Percentiles rank a stretch among this genome's conserved stretches.
Conservation (phyloP, 768 basidiomycete species). For the Boletellus emodensis region DNA sequence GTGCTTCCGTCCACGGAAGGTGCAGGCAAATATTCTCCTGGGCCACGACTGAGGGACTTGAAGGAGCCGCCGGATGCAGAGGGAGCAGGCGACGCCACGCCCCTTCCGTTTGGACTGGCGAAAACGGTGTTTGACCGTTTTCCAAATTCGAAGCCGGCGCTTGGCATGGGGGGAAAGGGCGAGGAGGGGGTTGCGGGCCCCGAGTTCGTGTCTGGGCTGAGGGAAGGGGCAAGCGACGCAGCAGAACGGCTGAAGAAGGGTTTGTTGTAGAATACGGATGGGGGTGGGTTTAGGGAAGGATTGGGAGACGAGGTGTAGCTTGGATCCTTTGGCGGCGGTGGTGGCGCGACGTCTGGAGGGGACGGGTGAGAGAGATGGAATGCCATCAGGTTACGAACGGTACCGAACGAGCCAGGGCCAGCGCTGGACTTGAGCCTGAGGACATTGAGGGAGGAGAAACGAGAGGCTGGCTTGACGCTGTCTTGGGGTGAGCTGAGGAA, state of each 20-base stretch:
- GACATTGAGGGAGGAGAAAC: constrained; percentile 40
- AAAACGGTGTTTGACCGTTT: not conserved
- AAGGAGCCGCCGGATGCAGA: constrained; percentile 19
- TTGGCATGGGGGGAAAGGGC: constrained; percentile 3
- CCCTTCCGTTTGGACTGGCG: constrained; percentile 6
- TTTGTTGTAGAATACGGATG: constrained; percentile 22
- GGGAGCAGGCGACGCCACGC: constrained; percentile 14
- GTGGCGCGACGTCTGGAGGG: constrained; percentile 27
- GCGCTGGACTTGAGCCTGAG: constrained; percentile 36
- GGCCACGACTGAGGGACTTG: constrained; percentile 10
- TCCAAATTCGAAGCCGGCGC: not conserved
- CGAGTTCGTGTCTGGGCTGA: constrained; percentile 16
- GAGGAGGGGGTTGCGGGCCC: constrained; percentile 23
- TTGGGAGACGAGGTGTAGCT: constrained; percentile 34
- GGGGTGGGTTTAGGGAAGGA: constrained; percentile 5
- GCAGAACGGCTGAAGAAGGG: constrained; percentile 42
- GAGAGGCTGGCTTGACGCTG: constrained; percentile 29
- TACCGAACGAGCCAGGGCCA: constrained; percentile 1
- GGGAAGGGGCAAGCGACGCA: constrained; percentile 43
- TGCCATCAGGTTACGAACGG: not conserved
- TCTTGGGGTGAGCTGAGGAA: constrained; percentile 9
- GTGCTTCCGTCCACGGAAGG: constrained; percentile 25
- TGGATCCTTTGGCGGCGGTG: constrained; percentile 63
- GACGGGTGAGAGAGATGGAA: not conserved
- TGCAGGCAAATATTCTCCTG: constrained; percentile 7